These are phyloP conservation scores for Eucalyptus polyanthemos DNA, from an alignment of 345 rosid species.

Conservation along the genomic window DNA sequence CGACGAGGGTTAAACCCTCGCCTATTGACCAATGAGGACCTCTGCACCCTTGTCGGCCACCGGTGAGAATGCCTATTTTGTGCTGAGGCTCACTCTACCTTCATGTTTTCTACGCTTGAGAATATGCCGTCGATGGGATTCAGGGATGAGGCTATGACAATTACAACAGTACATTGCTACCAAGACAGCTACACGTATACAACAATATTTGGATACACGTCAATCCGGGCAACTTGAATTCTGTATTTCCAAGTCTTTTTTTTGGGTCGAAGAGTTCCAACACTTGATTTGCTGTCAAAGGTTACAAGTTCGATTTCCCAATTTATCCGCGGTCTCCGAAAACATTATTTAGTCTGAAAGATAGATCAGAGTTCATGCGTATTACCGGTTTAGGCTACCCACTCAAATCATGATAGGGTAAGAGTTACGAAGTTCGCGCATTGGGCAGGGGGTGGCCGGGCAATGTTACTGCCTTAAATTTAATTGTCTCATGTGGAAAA, in stretches of 20 bases:
- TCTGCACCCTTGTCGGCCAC: too few species aligned
- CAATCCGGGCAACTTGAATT: not conserved
- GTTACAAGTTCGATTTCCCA: not conserved
- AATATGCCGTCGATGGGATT: not conserved
- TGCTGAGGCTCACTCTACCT: not conserved
- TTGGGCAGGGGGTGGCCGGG: not conserved
- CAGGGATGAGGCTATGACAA: not conserved
- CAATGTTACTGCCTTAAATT: not conserved
- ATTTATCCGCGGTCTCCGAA: not conserved
- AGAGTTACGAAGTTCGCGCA: not conserved
- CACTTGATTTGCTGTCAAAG: not conserved
- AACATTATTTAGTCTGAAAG: not conserved
- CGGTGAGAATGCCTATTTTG: not conserved
- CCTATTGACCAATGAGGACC: too few species aligned
- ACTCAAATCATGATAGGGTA: not conserved
- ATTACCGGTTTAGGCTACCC: not conserved
- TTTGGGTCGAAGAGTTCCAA: too few species aligned
- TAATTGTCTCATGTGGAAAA: not conserved
- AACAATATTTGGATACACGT: not conserved
- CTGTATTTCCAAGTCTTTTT: not conserved
- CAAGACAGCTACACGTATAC: not conserved
- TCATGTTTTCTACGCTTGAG: not conserved
- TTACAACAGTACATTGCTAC: not conserved
- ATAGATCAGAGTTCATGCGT: not conserved
- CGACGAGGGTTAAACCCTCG: accelerated